Base-by-base conservation (phyloP, 2,329 filamentous ascomycete genomes). In the Fusarium sp. region DNA sequence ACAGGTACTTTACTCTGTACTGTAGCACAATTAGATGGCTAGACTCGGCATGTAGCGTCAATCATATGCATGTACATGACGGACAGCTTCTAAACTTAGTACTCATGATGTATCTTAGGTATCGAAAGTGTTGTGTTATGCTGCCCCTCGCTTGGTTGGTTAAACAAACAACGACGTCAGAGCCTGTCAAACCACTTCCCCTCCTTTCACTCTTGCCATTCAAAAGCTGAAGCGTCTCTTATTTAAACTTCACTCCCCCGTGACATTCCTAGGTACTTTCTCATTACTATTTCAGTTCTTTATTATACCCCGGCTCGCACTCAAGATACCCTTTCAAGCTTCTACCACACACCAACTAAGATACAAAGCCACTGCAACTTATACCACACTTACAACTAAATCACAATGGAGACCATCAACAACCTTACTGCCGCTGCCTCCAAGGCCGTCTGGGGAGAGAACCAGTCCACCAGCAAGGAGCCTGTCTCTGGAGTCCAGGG, bases 401-500 rank as follows among this genome's bases (percentile, higher is more conserved):
- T 21, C 69, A 82, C 26, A 44, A 92, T 92, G 89, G 90, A 92
- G 63, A 86, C 88, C 33, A 82, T 92, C 72, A 89, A 82, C 78
- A 87, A 83, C 77, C 80, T 88, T 53, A 84, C 77, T 18, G 75
- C 75, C 4, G 77, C 79, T 8, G 82, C 81, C 39, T 79, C 77
- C 52, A 82, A 79, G 57, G 80, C 77, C 31, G 80, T 84, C 57
- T 84, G 80, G 80, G 82, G 82, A 71, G 80, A 73, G 67, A 80
- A 79, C 81, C 71, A 79, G 28, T 57, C 76, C 15, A 21, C 50
- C 24, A 74, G 77, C 44, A 77, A 80, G 46, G 93, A 97, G 80
- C 93, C 93, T 20, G 78, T 94, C 43, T 91, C 92, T 21, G 93
- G 93, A 23, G 82, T 88, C 52, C 82, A 85, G 59, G 93, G 93